Percentiles rank a stretch among this genome's conserved stretches.
Conservation (phyloP, 768 basidiomycete genomes). For the Tylopilus balloui region DNA sequence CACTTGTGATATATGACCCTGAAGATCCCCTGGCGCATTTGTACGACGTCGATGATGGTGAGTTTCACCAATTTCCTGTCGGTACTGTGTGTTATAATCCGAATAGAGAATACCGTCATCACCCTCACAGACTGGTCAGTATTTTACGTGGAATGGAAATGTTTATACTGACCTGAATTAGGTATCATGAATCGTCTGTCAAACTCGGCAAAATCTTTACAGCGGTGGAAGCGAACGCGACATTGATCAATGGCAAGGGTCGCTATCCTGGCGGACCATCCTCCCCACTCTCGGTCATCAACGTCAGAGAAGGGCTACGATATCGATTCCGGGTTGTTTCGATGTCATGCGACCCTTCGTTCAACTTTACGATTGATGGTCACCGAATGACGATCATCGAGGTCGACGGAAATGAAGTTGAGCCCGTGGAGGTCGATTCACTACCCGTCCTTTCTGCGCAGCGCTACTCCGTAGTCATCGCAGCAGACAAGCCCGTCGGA, state of each 20-base stretch:
- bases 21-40: background rate
- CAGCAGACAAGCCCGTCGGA: background rate
- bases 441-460: background rate
- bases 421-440: background rate
- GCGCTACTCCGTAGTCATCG: background rate
- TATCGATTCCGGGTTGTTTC: background rate
- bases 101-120: background rate
- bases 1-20: background rate
- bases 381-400: background rate
- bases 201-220: background rate
- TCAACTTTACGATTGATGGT: background rate
- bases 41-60: background rate
- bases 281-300: background rate
- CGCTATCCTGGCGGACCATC: background rate
- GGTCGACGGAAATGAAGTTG: background rate
- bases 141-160: too few species aligned
- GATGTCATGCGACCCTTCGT: background rate
- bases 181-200: background rate
- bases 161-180: background rate
- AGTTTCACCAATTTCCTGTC: constrained; percentile 25
- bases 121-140: background rate
- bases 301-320: background rate
- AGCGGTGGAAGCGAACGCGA: background rate
- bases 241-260: background rate
- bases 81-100: background rate